phyloP scores from a whole-genome alignment of 1,284 basidiomycete genomes.

The Bjerkandera adusta region DNA sequence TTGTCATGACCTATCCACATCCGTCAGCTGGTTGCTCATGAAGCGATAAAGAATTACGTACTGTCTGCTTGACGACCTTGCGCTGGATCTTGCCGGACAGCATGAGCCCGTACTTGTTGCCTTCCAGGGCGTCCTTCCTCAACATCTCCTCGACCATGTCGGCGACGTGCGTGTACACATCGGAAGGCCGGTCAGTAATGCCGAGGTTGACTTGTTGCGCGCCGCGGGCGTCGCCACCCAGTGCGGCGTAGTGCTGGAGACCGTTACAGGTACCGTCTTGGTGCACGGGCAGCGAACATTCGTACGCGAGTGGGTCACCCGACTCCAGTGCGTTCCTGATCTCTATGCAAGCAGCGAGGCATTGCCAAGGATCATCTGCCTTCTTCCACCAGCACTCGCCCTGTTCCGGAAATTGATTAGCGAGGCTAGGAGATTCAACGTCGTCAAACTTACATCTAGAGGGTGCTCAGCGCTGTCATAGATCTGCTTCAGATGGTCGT shows the following conservation, averaged over 20 bases:
- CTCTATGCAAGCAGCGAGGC: conserved; percentile 90
- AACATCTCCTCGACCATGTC: conserved; percentile 69
- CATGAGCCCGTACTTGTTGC: conserved; percentile 56
- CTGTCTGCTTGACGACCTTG: conserved; percentile 99
- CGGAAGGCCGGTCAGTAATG: conserved; percentile 84
- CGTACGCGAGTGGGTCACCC: conserved; percentile 68
- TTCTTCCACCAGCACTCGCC: conserved; percentile 86
- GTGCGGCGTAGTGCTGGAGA: conserved; percentile 96
- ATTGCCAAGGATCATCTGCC: conserved; percentile 98
- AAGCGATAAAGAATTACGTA: conserved; percentile 30
- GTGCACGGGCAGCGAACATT: conserved; percentile 86
- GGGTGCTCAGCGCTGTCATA: conserved; percentile 87
- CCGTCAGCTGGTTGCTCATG: conserved; percentile 2
- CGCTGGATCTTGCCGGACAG: conserved; percentile 83
- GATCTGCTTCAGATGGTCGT: conserved; percentile 74
- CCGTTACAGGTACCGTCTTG: conserved; percentile 99
- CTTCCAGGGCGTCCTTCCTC: conserved; percentile 46
- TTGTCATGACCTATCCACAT: conserved; percentile 86
- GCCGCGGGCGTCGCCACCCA: conserved; percentile 90
- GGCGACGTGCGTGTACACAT: conserved; percentile 97
- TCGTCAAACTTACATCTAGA: conserved; percentile 62
- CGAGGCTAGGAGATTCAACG: background rate
- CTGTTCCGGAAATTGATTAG: conserved; percentile 26
- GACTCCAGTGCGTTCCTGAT: conserved; percentile 77
- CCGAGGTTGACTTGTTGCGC: conserved; percentile 93